These are phyloP conservation scores for Periglandula ipomoeae DNA, from an alignment of 2,329 filamentous ascomycete genomes.

Conservation along the genomic window DNA sequence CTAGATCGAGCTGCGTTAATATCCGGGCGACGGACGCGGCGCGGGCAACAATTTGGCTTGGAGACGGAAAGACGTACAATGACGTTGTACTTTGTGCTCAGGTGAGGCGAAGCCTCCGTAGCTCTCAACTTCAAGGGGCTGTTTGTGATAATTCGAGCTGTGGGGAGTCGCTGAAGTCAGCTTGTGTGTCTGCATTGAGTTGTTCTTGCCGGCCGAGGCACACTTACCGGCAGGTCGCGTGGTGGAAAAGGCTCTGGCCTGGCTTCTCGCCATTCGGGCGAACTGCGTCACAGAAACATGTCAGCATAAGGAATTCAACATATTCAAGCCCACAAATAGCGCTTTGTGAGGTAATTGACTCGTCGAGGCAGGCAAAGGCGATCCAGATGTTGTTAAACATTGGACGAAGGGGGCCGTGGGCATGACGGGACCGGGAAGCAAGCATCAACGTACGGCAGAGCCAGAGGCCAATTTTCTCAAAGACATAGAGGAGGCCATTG, in stretches of 20 bases:
- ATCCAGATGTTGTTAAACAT: not conserved
- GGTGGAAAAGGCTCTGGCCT: slow-evolving; percentile 75
- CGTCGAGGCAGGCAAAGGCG: not conserved
- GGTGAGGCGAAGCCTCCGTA: slow-evolving; percentile 82
- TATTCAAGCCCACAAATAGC: not conserved
- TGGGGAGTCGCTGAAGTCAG: not conserved
- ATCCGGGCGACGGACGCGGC: not conserved
- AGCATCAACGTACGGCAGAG: slow-evolving; percentile 40
- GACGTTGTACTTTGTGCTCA: slow-evolving; percentile 86
- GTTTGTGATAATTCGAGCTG: slow-evolving; percentile 79
- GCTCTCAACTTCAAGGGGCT: slow-evolving; percentile 80
- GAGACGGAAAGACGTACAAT: slow-evolving; percentile 52
- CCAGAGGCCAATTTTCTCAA: slow-evolving; percentile 50
- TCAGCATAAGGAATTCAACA: not conserved
- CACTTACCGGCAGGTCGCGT: slow-evolving; percentile 67
- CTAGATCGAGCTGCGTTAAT: slow-evolving; percentile 29
- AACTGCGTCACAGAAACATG: slow-evolving; percentile 37
- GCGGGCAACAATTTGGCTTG: too few species aligned
- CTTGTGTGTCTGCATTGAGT: not conserved
- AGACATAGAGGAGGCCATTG: slow-evolving; percentile 55
- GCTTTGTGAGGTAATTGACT: too few species aligned
- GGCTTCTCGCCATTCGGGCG: slow-evolving; percentile 51
- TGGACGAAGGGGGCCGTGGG: slow-evolving; percentile 2
- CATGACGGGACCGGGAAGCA: slow-evolving; percentile 7
- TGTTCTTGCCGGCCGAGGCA: not conserved